A percentile compares a stretch with the other conserved stretches of the same genome.
phyloP scores from a whole-genome alignment of 495 filamentous ascomycete species.

The Podospora pseudoanserina region DNA sequence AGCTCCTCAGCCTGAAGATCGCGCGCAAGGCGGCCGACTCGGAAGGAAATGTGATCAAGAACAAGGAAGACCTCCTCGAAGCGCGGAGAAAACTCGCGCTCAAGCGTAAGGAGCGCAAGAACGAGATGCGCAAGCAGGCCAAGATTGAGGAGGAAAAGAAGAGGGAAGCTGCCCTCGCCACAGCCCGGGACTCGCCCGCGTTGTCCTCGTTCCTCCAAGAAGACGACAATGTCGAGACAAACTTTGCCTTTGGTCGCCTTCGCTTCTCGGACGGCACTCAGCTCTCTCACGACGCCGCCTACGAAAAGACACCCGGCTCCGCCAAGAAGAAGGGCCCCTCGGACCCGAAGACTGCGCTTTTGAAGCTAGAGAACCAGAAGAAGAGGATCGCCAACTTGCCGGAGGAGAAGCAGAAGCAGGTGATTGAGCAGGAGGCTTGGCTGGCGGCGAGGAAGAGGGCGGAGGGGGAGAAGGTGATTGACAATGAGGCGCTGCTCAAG shows the following conservation, averaged over 20 bases:
- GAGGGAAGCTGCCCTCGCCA: constrained; percentile 64
- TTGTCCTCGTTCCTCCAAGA: constrained; percentile 64
- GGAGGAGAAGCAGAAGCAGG: constrained; percentile 71
- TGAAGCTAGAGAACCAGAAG: constrained; percentile 68
- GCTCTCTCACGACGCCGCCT: constrained; percentile 61
- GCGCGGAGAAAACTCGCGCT: constrained; percentile 80
- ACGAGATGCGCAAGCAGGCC: constrained; percentile 67
- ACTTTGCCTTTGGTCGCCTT: constrained; percentile 82
- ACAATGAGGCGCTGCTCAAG: constrained; percentile 84
- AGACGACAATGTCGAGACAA: constrained; percentile 49
- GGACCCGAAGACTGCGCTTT: constrained; percentile 72
- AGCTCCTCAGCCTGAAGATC: constrained; percentile 76
- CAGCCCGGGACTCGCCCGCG: constrained; percentile 55
- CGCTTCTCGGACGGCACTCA: constrained; percentile 81
- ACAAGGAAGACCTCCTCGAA: constrained; percentile 85
- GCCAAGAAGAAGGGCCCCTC: constrained; percentile 68
- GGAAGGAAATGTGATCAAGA: constrained; percentile 73
- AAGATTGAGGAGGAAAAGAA: constrained; percentile 70
- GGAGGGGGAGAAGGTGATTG: constrained; percentile 84
- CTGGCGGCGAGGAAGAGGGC: constrained; percentile 84
- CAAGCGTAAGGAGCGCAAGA: constrained; percentile 80
- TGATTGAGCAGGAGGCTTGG: constrained; percentile 93
- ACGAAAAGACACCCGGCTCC: constrained; percentile 44
- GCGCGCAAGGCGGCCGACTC: constrained; percentile 76
- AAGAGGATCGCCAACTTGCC: constrained; percentile 65